Base-by-base conservation (phyloP, 2,329 filamentous ascomycete genomes). In the Metarhizium humberi region DNA sequence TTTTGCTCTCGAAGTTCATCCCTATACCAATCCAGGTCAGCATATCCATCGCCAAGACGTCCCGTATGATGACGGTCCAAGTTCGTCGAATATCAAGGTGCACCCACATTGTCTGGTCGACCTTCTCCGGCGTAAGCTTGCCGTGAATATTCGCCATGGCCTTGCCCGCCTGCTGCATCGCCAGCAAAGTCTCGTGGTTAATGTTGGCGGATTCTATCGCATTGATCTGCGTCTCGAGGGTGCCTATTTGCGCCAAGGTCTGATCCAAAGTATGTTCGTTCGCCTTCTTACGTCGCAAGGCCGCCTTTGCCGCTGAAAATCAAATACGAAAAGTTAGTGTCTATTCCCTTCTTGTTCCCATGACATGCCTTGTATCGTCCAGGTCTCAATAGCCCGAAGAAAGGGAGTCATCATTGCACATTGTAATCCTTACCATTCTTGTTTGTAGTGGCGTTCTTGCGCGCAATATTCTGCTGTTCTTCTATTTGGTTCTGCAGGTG, bases 151-250 rank as follows among this genome's bases (percentile, higher is more conserved):
- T 78, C 76, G 92, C 87, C 92, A 99, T 97, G 40, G 92, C 94
- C 58, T 85, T 77, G 61, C 89, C 85, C 11, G 94, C 92, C 68
- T 86, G 86, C 81, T 95, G 87, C 91, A 99, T 96, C 7, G 92
- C 92, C 62, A 87, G 82, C 61, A 97, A 78, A 13, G 94, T 99
- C 78, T 96, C 92, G 74, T 92, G 86, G 79, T 99, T 99, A 78
- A 99, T 96, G 71, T 97, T 99, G 59, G 94, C 94, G 50, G 92
- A 90, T 74, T 99, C 94, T 76, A 99, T 97, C 57, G 89, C 87
- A 71, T 94, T 94, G 68, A 97, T 95, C 71, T 99, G 91, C 68
- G 92, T 88, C 72, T 99, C 94, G 48, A 99, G 79, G 25, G 94
- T 95, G 64, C 85, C 84, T 67, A 97, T 95, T 74, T 97, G 92